Base-by-base conservation (phyloP, 192 early-diverging fungal species). In the Coemansia asiatica region DNA sequence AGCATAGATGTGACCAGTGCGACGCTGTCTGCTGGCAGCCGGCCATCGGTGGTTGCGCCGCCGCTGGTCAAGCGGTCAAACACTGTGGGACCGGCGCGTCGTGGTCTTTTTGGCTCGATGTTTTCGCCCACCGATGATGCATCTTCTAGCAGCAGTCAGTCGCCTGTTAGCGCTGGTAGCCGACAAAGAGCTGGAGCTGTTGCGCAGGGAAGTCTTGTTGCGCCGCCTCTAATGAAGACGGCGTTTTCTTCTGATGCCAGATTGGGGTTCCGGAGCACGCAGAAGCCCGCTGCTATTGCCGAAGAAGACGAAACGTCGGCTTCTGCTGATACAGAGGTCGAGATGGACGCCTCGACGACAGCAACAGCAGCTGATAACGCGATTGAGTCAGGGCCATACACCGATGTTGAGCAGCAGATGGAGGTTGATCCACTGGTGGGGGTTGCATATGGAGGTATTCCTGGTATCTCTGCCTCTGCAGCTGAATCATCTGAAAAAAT, bases 51-150 rank as follows among this genome's bases (percentile, higher is more conserved):
- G 15, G 36, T 36, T 5, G 68, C 61, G 21, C 49, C 60, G 36
- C 55, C 78, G 12, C 59, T 51, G 15, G 47, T 81, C 21, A 75
- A 75, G 66, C 69, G 78, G 4, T 75, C 78, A n/a, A 81, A 81
- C 56, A 75, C 78, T 0, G 71, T 81, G n/a, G 78, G 78, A 2
- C 61, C 65, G 9, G 66, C 66, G 1, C 35, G 71, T 12, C 72
- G 78, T 18, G 72, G 78, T 13, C 54, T 75, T 33, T 35, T 74
- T 31, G 62, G 53, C 16, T 68, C 78, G 26, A 64, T 75, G 12
- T 75, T 81, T 51, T 56, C 59, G 6, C 57, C 65, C 9, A 56
- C 18, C 23, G 6, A 26, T 5, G 48, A 13, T 1, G 9, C 50
- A 28, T 13, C 29, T n/a, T n/a, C n/a, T n/a, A n/a, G n/a, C 60